Conservation (phyloP, 192 early-diverging fungal genomes). For the Coemansia sp. region DNA sequence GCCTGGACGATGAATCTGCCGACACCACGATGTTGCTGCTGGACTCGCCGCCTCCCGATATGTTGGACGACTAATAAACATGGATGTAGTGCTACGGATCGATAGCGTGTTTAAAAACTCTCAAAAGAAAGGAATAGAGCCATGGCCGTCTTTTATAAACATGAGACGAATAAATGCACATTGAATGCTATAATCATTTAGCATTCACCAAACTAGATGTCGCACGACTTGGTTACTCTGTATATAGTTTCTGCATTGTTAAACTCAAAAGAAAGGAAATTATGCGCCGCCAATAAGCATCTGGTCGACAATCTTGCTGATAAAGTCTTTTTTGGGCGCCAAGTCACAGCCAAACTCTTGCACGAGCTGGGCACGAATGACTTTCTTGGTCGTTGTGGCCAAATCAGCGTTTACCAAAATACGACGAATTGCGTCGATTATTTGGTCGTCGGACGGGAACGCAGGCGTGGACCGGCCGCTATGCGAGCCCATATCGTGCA, state of each 20-base stretch:
- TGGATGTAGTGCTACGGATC: too few species aligned
- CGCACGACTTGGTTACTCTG: too few species aligned
- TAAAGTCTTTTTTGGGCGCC: conserved; percentile 62
- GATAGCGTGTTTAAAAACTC: too few species aligned
- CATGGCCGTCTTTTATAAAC: too few species aligned
- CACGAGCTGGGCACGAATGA: conserved; percentile 70
- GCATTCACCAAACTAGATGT: too few species aligned
- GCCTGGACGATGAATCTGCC: too few species aligned
- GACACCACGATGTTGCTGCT: too few species aligned
- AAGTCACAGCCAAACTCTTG: conserved; percentile 66
- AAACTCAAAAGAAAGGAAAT: neutral
- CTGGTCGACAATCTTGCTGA: conserved; percentile 60
- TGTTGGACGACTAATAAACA: too few species aligned
- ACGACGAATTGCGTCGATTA: conserved; percentile 62
- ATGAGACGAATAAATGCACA: too few species aligned
- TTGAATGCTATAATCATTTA: too few species aligned
- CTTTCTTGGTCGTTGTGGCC: conserved; percentile 72
- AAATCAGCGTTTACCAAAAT: conserved; percentile 69
- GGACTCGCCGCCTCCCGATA: too few species aligned
- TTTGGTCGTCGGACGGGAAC: conserved; percentile 58
- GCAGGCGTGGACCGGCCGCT: conserved; percentile 27
- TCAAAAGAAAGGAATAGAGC: too few species aligned
- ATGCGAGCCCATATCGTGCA: conserved; percentile 18
- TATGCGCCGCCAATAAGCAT: conserved; percentile 20
- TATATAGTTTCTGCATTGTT: neutral